These are phyloP conservation scores for Blastobotrys serpentis DNA, from an alignment of 1,139 yeast species.

Conservation along the genomic window DNA sequence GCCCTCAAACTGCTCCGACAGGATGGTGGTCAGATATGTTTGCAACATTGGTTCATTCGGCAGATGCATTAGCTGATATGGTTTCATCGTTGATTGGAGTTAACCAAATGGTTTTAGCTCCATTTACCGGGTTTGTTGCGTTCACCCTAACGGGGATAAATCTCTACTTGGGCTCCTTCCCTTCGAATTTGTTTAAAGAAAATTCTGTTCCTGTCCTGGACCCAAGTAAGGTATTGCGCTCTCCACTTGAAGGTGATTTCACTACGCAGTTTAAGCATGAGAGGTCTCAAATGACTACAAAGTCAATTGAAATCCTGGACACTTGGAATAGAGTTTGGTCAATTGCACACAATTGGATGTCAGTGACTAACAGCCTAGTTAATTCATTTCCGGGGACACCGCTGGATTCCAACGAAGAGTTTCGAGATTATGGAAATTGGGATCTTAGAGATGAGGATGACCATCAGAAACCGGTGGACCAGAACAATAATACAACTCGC, in stretches of 20 bases:
- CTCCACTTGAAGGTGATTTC: background rate
- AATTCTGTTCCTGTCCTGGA: background rate
- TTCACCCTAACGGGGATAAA: slow-evolving; percentile 18
- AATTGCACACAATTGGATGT: slow-evolving; percentile 6
- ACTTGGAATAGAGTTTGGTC: slow-evolving; percentile 8
- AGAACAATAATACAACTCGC: no score
- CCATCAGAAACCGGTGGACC: no score
- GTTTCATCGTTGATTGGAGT: slow-evolving; percentile 7
- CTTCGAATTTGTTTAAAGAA: background rate
- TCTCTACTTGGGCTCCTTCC: slow-evolving; percentile 11
- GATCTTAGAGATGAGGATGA: slow-evolving; percentile 3
- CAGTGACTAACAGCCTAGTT: background rate
- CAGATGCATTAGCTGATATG: slow-evolving; percentile 10
- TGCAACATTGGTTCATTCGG: slow-evolving; percentile 12
- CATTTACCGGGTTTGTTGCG: slow-evolving; percentile 20
- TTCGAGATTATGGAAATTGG: slow-evolving; percentile 2
- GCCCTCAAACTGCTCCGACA: slow-evolving; percentile 17
- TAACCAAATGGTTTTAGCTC: slow-evolving; percentile 16
- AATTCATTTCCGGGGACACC: background rate
- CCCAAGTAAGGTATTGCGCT: background rate
- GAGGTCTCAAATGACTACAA: background rate
- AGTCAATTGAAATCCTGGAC: slow-evolving; percentile 3
- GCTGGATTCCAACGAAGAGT: slow-evolving; percentile 3
- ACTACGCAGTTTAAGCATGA: slow-evolving; percentile 2
- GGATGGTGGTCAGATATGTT: slow-evolving; percentile 16